Conservation (phyloP, 2,329 filamentous ascomycete species). For the Dactylellina cionopaga region DNA sequence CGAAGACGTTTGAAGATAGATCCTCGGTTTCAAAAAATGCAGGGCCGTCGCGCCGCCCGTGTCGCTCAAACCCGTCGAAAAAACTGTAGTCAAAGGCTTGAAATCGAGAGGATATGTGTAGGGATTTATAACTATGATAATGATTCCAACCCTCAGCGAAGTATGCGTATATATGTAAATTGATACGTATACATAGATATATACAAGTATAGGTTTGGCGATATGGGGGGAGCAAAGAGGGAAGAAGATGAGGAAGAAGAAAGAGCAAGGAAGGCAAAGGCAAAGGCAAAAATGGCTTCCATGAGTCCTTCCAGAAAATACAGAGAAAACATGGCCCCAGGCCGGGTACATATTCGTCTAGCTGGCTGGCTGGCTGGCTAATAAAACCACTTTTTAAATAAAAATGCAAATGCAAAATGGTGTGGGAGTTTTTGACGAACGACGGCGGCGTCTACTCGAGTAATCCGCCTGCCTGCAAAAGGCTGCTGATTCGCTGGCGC, state of each 20-base stretch:
- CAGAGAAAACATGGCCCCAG: background rate
- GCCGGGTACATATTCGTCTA: constrained; percentile 10
- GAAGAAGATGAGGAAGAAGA: background rate
- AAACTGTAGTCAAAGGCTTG: background rate
- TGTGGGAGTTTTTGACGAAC: constrained; percentile 10
- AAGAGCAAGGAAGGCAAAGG: background rate
- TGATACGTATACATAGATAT: too few relatives aligned
- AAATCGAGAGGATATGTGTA: background rate
- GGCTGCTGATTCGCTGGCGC: constrained; percentile 22
- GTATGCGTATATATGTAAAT: too few relatives aligned
- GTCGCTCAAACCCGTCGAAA: constrained; percentile 34
- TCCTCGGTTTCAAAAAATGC: constrained; percentile 47
- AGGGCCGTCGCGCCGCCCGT: constrained; percentile 40
- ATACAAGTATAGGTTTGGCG: too few relatives aligned
- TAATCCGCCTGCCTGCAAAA: too few relatives aligned
- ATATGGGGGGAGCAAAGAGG: background rate
- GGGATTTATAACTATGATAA: too few relatives aligned
- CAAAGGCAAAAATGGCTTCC: constrained; percentile 36
- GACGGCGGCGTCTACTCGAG: background rate
- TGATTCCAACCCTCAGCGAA: too few relatives aligned
- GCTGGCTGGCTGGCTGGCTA: background rate
- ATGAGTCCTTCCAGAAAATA: constrained; percentile 50
- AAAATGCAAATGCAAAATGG: too few relatives aligned
- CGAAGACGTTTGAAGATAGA: background rate
- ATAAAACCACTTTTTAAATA: constrained; percentile 4